Evolutionary conservation across 2,329 filamentous ascomycete genomes (phyloP).

Genomic region (Aspergillus sp.): DNA sequence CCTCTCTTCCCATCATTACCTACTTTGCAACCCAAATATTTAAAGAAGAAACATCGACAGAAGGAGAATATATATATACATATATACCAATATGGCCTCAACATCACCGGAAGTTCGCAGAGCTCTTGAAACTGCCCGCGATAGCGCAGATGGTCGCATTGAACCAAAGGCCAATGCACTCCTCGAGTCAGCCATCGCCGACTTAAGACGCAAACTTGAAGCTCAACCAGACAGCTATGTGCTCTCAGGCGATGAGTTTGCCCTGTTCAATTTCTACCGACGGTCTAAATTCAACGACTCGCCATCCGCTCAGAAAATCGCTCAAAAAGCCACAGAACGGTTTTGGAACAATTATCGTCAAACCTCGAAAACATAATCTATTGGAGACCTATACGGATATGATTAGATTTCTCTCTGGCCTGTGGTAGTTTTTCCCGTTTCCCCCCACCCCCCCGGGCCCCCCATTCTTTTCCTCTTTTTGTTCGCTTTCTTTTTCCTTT

Average conservation of each 20-base stretch:
- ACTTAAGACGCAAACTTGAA: constrained; percentile 63
- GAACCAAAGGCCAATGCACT: constrained; percentile 58
- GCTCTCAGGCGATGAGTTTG: constrained; percentile 70
- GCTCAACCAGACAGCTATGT: constrained; percentile 61
- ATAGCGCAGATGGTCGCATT: constrained; percentile 59
- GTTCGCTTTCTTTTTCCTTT: background rate
- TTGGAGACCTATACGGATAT: background rate
- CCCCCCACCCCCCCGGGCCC: no score
- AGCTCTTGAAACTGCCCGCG: constrained; percentile 69
- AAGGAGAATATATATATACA: background rate
- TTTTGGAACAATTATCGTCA: constrained; percentile 47
- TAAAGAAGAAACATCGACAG: background rate
- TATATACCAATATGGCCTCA: background rate
- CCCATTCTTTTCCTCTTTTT: background rate
- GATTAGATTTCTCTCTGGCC: no score
- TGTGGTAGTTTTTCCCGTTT: background rate
- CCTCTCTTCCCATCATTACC: constrained; percentile 6
- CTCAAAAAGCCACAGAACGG: constrained; percentile 48
- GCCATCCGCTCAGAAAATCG: constrained; percentile 20
- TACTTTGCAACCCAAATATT: background rate
- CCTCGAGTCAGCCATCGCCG: constrained; percentile 57
- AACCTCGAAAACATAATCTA: constrained; percentile 16
- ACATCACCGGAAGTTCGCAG: constrained; percentile 44
- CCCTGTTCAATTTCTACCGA: constrained; percentile 74
- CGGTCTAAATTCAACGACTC: constrained; percentile 57